These are phyloP conservation scores for Ceratocystis destructans DNA, from an alignment of 2,329 filamentous ascomycete genomes.

Conservation along the genomic window DNA sequence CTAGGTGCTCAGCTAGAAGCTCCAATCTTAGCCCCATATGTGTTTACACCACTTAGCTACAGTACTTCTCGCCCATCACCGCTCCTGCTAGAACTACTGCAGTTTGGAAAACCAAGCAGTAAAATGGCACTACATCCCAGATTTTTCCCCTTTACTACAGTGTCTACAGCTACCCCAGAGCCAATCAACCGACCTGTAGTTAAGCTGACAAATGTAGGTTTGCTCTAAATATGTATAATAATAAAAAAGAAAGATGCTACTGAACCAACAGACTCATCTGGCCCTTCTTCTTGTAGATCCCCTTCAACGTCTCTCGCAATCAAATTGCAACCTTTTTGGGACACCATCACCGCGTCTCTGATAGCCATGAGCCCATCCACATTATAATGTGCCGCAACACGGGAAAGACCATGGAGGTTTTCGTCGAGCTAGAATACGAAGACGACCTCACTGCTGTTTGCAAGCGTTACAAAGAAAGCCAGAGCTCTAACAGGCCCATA, in stretches of 20 bases:
- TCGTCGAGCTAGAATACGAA: slow-evolving; percentile 41
- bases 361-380: slow-evolving; percentile 43
- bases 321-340: slow-evolving; percentile 48
- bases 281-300: slow-evolving; percentile 33
- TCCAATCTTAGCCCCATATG: background rate
- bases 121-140: slow-evolving; percentile 27
- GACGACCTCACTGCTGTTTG: slow-evolving; percentile 42
- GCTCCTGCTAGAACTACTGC: slow-evolving; percentile 7
- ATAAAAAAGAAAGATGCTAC: too few relatives aligned
- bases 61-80: background rate
- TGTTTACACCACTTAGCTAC: background rate
- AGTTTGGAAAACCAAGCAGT: slow-evolving; percentile 26
- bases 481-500: slow-evolving; percentile 29
- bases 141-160: slow-evolving; percentile 37
- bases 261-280: slow-evolving; percentile 13
- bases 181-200: slow-evolving; percentile 32
- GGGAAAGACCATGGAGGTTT: slow-evolving; percentile 49
- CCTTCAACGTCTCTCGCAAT: slow-evolving; percentile 38
- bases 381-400: slow-evolving; percentile 52
- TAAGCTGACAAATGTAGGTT: slow-evolving; percentile 37
- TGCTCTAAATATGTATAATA: too few relatives aligned
- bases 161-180: slow-evolving; percentile 24
- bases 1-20: background rate
- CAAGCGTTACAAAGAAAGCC: slow-evolving; percentile 31
- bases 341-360: slow-evolving; percentile 41